A percentile compares a stretch with the other conserved stretches of the same genome.
Evolutionary conservation across 2,329 filamentous ascomycete species (phyloP).

Genomic region (Fusarium agapanthi): DNA sequence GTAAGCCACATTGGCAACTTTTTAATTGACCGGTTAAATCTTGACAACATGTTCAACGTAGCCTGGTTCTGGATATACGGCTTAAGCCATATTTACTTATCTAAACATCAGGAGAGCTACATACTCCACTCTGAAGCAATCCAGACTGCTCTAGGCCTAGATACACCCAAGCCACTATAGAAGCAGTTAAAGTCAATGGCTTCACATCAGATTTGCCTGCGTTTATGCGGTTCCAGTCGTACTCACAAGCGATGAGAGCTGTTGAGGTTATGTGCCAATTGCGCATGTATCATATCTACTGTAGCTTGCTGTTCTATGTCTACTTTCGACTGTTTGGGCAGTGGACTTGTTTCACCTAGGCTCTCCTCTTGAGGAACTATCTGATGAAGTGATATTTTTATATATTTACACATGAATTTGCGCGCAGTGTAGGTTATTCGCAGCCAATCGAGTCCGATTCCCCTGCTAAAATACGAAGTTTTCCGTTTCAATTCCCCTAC

Average conservation of each 20-base stretch:
- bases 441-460: background rate
- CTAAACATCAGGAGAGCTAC: too few relatives aligned
- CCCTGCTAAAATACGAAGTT: too few relatives aligned
- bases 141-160: background rate
- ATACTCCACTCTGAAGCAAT: background rate
- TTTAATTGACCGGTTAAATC: background rate
- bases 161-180: background rate
- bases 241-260: background rate
- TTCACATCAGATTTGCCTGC: background rate
- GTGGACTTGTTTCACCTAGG: rapidly evolving
- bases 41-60: too few relatives aligned
- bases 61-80: too few relatives aligned
- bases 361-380: rapidly evolving
- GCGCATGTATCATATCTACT: rapidly evolving
- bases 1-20: background rate
- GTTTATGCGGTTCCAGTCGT: too few relatives aligned
- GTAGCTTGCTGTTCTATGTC: too few relatives aligned
- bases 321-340: rapidly evolving
- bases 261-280: background rate
- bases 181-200: rapidly evolving
- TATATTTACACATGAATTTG: rapidly evolving
- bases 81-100: too few relatives aligned
- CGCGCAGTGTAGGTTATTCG: rapidly evolving
- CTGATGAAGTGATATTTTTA: background rate
- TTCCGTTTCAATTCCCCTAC: too few relatives aligned